Evolutionary conservation across 495 filamentous ascomycete species (phyloP), one percentile per base, ranked within the genome.

Genomic region (Penicillium canariense): DNA sequence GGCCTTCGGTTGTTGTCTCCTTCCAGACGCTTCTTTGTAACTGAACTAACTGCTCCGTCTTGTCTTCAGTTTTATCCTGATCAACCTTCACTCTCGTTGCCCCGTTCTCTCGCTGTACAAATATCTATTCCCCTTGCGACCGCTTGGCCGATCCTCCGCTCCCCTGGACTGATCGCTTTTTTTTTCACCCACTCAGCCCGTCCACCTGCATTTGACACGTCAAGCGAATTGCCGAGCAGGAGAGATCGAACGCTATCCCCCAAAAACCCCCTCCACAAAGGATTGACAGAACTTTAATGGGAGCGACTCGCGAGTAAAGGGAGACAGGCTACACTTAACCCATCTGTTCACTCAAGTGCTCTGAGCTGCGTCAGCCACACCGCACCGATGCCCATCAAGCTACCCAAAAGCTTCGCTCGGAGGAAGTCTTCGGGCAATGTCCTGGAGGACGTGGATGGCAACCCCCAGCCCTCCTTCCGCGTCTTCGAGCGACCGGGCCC

Each of bases 381-480:
- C 51, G 42, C 56, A 39, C 54, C 58, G 45, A 87, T 87, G 84
- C 85, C 85, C 70, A 87, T 86, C 70, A 86, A 86, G 73, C 75
- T 87, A 50, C 82, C 82, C 48, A 88, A 84, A 65, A 68, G 71
- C 54, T 87, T 87, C 59, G 71, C 76, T 59, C 79, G 85, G 61
- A 81, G 85, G 54, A 88, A 87, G 72, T 88, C 85, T 60, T 78
- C 82, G 59, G 83, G 80, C 30, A 87, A 85, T 69, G 76, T 73
- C 45, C 68, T 87, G 31, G 85, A 87, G 51, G 83, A 84, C 27
- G 68, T 70, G 26, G 70, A 80, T 52, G 69, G 74, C 18, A 66
- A 67, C 18, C 71, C 73, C n/a, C 70, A 77, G 40, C 60, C 76
- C 18, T 82, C 81, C 14, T 86, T 86, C 55, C 75, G 77, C n/a